Conservation (phyloP, 257 asterid species). For the Nemophila menziesii region DNA sequence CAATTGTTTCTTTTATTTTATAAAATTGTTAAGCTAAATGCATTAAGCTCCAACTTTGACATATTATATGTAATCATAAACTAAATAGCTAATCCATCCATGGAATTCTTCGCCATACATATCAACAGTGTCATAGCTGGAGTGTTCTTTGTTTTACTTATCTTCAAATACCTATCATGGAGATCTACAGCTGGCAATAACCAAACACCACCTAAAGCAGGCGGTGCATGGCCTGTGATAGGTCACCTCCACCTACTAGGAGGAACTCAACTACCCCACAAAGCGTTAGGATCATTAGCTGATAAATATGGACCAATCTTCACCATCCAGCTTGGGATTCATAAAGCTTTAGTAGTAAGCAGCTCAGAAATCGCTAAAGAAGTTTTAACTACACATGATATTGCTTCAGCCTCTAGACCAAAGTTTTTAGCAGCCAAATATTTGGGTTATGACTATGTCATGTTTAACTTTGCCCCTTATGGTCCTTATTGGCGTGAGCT, state of each 20-base stretch:
- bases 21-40: too few relatives aligned
- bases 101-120: slow-evolving; percentile 4
- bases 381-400: slow-evolving; percentile 17
- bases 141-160: background rate
- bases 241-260: slow-evolving; percentile 30
- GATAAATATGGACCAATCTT: slow-evolving; percentile 26
- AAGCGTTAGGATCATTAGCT: slow-evolving; percentile 11
- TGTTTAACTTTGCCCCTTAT: slow-evolving; percentile 17
- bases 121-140: background rate
- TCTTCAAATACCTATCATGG: background rate
- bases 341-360: slow-evolving; percentile 14
- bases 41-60: too few relatives aligned
- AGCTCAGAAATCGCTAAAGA: slow-evolving; percentile 18
- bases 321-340: slow-evolving; percentile 15
- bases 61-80: background rate
- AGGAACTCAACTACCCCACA: slow-evolving; percentile 20
- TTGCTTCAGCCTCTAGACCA: slow-evolving; percentile 11
- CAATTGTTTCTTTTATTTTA: too few relatives aligned
- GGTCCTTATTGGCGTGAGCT: slow-evolving; percentile 24
- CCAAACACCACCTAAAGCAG: slow-evolving; percentile 9
- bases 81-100: background rate
- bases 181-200: background rate
- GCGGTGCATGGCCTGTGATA: slow-evolving; percentile 21
- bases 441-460: slow-evolving; percentile 17
- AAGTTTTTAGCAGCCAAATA: slow-evolving; percentile 6